Conservation (phyloP, 169 alveolate genomes). For the Plasmodium malariae region DNA sequence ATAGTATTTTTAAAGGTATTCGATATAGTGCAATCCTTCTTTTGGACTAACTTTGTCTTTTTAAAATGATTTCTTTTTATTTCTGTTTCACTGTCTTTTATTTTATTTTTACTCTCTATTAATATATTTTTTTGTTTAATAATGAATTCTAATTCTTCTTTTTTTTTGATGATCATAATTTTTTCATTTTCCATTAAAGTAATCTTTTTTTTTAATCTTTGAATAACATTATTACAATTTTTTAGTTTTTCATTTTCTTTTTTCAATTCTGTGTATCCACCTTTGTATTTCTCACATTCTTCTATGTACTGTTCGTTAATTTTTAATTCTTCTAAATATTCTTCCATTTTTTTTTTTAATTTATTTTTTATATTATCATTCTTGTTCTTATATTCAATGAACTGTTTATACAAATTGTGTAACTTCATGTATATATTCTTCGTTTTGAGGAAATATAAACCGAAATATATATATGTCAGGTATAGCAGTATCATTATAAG, state of each 20-base stretch:
- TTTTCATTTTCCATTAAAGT: constrained; percentile 17
- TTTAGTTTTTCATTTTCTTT: constrained; percentile 53
- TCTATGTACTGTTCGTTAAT: constrained; percentile 15
- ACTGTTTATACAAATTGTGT: constrained; percentile 11
- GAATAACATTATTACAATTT: constrained; percentile 9
- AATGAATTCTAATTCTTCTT: constrained; percentile 35
- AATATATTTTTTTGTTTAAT: constrained; percentile 15
- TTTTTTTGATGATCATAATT: constrained; percentile 7
- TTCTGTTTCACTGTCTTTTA: background rate
- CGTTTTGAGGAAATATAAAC: constrained; percentile 29
- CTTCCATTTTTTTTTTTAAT: constrained; percentile 18
- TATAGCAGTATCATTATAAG: constrained; percentile 22
- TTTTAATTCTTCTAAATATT: constrained; percentile 7
- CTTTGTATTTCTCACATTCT: constrained; percentile 11
- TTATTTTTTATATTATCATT: constrained; percentile 7
- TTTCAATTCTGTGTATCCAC: background rate
- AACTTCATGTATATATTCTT: background rate
- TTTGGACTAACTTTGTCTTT: constrained; percentile 18
- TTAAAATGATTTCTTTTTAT: background rate
- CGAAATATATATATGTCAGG: constrained; percentile 21
- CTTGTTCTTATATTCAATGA: constrained; percentile 2
- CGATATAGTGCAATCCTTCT: background rate
- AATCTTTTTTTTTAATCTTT: constrained; percentile 36
- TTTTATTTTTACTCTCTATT: background rate
- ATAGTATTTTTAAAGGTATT: background rate